Conservation (phyloP, 2,329 filamentous ascomycete species). For the Knufia petricola region DNA sequence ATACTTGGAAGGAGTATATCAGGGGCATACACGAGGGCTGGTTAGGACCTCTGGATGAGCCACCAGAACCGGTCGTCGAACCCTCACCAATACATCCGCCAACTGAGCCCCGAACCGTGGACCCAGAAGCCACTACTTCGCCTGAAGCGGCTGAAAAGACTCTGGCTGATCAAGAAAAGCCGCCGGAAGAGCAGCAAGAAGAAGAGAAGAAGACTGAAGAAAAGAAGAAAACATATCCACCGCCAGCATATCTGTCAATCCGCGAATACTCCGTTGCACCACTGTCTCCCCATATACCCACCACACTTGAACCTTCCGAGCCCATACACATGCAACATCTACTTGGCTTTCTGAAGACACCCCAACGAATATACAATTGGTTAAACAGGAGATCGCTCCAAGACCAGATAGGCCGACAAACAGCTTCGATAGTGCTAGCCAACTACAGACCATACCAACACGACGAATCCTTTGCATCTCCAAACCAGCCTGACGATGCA, state of each 20-base stretch:
- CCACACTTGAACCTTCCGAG: slow-evolving; percentile 61
- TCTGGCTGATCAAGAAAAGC: slow-evolving; percentile 41
- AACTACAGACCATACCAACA: slow-evolving; percentile 33
- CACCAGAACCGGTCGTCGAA: slow-evolving; percentile 28
- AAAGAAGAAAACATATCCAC: slow-evolving; percentile 48
- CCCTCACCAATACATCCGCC: slow-evolving; percentile 25
- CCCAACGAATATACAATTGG: slow-evolving; percentile 76
- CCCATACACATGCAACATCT: slow-evolving; percentile 77
- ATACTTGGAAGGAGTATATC: slow-evolving; percentile 97
- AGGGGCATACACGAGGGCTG: slow-evolving; percentile 91
- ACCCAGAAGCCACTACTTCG: slow-evolving; percentile 17
- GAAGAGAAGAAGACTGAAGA: slow-evolving; percentile 39
- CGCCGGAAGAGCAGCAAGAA: slow-evolving; percentile 35
- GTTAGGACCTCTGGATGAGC: slow-evolving; percentile 71
- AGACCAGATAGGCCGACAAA: slow-evolving; percentile 76
- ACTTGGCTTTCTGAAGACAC: slow-evolving; percentile 84
- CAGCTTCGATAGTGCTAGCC: slow-evolving; percentile 70
- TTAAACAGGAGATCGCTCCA: slow-evolving; percentile 73
- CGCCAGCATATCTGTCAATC: slow-evolving; percentile 63
- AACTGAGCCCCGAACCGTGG: slow-evolving; percentile 24
- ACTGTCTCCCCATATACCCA: slow-evolving; percentile 57
- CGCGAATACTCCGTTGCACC: slow-evolving; percentile 59
- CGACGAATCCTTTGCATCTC: slow-evolving; percentile 16
- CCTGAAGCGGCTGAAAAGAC: slow-evolving; percentile 27
- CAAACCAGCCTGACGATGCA: slow-evolving; percentile 15